phyloP scores from a whole-genome alignment of 2,329 filamentous ascomycete genomes.

The Ophiocordyceps camponoti-floridani region DNA sequence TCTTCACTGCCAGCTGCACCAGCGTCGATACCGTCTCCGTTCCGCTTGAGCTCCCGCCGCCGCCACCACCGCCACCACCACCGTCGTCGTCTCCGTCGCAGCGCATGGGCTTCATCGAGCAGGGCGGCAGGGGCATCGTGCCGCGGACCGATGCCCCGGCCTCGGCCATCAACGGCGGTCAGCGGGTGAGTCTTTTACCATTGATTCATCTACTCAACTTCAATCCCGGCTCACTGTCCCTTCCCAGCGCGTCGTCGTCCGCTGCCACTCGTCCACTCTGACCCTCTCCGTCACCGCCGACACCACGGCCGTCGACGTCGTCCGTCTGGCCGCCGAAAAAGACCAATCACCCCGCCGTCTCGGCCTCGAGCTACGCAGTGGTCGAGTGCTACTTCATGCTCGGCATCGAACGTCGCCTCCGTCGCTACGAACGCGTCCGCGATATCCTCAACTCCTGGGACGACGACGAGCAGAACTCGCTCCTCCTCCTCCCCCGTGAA shows the following conservation, averaged over 20 bases:
- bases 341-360: constrained; percentile 45
- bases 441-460: constrained; percentile 93
- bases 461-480: constrained; percentile 54
- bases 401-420: constrained; percentile 65
- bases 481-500: constrained; percentile 48
- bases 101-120: constrained; percentile 21
- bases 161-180: constrained; percentile 64
- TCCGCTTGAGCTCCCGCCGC: constrained; percentile 14
- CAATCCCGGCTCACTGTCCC: background rate
- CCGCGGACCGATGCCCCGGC: constrained; percentile 54
- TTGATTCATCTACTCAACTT: no score
- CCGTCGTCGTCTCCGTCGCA: constrained; percentile 5
- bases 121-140: constrained; percentile 26
- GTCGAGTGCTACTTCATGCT: constrained; percentile 60
- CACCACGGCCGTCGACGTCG: constrained; percentile 57
- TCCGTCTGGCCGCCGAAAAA: constrained; percentile 47
- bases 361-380: constrained; percentile 48
- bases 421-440: constrained; percentile 70
- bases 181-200: constrained; percentile 38
- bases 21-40: constrained; percentile 15
- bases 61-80: constrained; percentile 11
- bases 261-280: constrained; percentile 51
- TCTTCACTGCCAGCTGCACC: no score
- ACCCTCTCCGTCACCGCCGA: constrained; percentile 55
- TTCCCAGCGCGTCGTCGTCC: constrained; percentile 47